phyloP scores from a whole-genome alignment of 352 stramenopile species.

The Phytophthora pluvialis region DNA sequence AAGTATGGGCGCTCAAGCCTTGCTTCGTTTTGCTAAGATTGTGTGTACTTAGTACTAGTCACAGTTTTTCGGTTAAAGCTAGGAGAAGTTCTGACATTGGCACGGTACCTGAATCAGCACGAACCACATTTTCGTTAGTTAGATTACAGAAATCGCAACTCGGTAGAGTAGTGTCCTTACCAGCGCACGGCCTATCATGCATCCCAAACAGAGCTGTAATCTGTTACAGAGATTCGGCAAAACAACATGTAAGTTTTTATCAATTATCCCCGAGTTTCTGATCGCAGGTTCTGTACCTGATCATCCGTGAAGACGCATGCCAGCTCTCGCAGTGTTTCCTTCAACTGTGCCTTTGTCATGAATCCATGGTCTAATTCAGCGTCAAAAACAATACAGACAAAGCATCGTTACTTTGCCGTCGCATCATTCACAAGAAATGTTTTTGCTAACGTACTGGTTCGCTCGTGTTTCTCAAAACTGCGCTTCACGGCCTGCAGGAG shows the following conservation, averaged over 20 bases:
- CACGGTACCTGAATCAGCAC: conserved; percentile 34
- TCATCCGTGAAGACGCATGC: conserved; percentile 66
- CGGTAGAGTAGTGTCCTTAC: conserved; percentile 18
- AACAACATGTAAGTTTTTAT: not conserved
- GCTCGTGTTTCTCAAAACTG: conserved; percentile 67
- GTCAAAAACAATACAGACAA: not conserved
- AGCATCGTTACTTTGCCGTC: not conserved
- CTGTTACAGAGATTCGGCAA: conserved; percentile 14
- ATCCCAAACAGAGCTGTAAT: conserved; percentile 54
- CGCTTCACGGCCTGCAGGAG: conserved; percentile 56
- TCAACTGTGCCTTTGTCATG: conserved; percentile 60
- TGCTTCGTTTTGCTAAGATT: not conserved
- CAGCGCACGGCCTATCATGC: conserved; percentile 49
- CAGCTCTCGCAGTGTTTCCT: conserved; percentile 57
- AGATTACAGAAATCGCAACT: not conserved
- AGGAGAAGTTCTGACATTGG: conserved; percentile 48
- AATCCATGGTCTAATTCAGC: conserved; percentile 38
- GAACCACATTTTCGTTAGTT: conserved; percentile 4
- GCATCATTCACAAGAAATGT: not conserved
- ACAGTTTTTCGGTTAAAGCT: conserved; percentile 21
- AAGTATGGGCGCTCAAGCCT: no score
- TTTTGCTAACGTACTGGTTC: conserved; percentile 36
- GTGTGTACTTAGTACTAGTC: not conserved
- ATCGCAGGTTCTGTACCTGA: conserved; percentile 39
- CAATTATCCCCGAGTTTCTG: not conserved